phyloP scores from a whole-genome alignment of 2,329 filamentous ascomycete genomes.

The Cryphonectria japonica region DNA sequence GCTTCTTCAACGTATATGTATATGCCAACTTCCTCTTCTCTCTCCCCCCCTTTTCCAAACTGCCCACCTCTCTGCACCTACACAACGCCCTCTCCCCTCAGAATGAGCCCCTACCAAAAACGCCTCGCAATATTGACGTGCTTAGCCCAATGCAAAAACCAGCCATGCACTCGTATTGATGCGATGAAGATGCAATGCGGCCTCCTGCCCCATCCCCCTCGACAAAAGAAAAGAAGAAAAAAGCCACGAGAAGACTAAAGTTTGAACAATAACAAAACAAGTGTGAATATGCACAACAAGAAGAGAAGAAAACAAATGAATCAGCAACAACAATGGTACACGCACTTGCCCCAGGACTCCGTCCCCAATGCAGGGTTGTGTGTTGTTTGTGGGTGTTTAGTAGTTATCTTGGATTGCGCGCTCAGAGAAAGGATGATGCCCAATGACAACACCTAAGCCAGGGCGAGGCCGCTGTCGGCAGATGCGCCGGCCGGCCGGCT shows the following conservation, averaged over 20 bases:
- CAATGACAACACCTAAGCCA: conserved; percentile 25
- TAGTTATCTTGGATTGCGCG: neutral
- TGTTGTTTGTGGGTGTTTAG: conserved; percentile 5
- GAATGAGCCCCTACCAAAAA: conserved; percentile 9
- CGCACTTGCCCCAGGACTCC: conserved; percentile 10
- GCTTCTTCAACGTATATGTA: conserved; percentile 4
- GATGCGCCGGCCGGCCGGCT: conserved; percentile 31
- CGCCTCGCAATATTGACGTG: conserved; percentile 28
- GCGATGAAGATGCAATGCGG: conserved; percentile 1
- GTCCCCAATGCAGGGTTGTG: conserved; percentile 20
- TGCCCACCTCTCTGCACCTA: conserved; percentile 2
- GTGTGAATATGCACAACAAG: conserved; percentile 25
- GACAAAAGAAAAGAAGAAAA: neutral
- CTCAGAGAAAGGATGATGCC: neutral
- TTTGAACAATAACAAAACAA: neutral
- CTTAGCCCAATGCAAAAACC: conserved; percentile 24
- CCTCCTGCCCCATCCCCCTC: neutral
- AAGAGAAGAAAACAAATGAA: conserved; percentile 20
- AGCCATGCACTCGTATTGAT: conserved; percentile 25
- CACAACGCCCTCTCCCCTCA: neutral
- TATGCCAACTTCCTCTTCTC: neutral
- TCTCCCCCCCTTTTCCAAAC: neutral
- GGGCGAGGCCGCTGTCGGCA: conserved; percentile 36
- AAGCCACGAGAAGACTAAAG: neutral
- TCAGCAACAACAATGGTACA: conserved; percentile 10